Percentiles rank a stretch among this genome's conserved stretches.
Evolutionary conservation across 208 protist genomes (phyloP).

Genomic region (Leishmania braziliensis): DNA sequence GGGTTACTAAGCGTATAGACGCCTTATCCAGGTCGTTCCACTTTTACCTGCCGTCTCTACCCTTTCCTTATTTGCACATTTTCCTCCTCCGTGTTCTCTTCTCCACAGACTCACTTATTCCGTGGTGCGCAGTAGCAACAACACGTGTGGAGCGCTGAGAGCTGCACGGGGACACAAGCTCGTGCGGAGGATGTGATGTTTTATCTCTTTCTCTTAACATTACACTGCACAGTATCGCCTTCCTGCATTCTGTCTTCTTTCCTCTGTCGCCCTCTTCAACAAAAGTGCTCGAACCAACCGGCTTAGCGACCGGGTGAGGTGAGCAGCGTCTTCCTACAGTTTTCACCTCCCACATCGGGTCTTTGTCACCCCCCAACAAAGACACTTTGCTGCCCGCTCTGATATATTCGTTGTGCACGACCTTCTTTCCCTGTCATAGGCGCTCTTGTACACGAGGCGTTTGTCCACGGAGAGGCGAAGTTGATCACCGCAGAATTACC

Average conservation of each 20-base stretch:
- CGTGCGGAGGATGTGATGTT: background rate
- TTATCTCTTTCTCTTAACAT: background rate
- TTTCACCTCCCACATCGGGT: too few relatives aligned
- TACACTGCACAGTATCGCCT: background rate
- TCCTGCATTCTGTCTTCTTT: background rate
- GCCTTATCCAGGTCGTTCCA: background rate
- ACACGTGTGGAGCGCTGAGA: background rate
- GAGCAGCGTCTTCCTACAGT: too few relatives aligned
- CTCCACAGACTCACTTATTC: too few relatives aligned
- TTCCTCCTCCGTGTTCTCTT: background rate
- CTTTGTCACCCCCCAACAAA: background rate
- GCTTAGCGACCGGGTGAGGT: too few relatives aligned
- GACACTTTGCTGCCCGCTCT: background rate
- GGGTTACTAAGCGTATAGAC: background rate
- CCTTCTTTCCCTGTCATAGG: background rate
- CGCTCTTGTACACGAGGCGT: background rate
- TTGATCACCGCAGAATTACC: background rate
- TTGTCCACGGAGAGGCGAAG: background rate
- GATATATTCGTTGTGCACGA: background rate
- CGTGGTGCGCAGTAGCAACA: background rate
- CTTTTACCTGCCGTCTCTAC: background rate
- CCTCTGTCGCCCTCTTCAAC: background rate
- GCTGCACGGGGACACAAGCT: background rate
- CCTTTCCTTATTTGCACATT: too few relatives aligned
- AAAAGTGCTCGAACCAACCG: background rate